These are phyloP conservation scores for Pleurostoma richardsiae DNA, from an alignment of 2,329 filamentous ascomycete genomes.

Conservation along the genomic window DNA sequence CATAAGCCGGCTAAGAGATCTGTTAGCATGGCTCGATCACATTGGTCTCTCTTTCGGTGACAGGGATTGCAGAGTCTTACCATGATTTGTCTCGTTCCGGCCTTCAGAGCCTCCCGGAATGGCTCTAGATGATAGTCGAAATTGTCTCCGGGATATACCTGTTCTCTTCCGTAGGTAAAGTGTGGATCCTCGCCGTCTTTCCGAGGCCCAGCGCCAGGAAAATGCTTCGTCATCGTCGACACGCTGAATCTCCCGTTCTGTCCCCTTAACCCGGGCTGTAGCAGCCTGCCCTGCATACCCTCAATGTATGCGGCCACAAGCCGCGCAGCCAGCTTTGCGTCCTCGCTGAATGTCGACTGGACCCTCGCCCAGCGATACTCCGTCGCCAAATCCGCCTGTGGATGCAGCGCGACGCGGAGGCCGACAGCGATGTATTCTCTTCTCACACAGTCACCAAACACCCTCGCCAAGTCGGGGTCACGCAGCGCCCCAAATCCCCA, in stretches of 20 bases:
- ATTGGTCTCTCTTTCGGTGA: background rate
- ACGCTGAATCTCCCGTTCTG: constrained; percentile 36
- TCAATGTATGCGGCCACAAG: constrained; percentile 37
- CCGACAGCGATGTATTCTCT: constrained; percentile 39
- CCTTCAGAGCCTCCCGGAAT: constrained; percentile 43
- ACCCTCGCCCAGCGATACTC: constrained; percentile 46
- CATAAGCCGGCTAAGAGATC: constrained; percentile 7
- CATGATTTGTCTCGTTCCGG: constrained; percentile 46
- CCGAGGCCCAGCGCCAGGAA: constrained; percentile 44
- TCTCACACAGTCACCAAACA: constrained; percentile 42
- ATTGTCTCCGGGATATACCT: constrained; percentile 44
- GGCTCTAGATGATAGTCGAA: constrained; percentile 44
- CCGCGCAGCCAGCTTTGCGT: constrained; percentile 32
- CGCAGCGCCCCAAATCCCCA: constrained; percentile 44
- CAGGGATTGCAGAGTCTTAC: background rate
- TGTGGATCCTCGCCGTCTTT: constrained; percentile 47
- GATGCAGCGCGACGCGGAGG: constrained; percentile 40
- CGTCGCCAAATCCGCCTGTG: constrained; percentile 44
- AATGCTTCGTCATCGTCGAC: constrained; percentile 47
- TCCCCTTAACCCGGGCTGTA: constrained; percentile 9
- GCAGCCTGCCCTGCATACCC: constrained; percentile 36
- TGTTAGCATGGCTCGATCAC: background rate
- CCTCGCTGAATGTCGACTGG: constrained; percentile 40
- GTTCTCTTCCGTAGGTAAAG: constrained; percentile 46
- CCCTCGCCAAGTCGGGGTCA: constrained; percentile 32